A percentile compares a stretch with the other conserved stretches of the same genome.
Conservation (phyloP, 495 filamentous ascomycete species). For the Aspergillus conjunctus region DNA sequence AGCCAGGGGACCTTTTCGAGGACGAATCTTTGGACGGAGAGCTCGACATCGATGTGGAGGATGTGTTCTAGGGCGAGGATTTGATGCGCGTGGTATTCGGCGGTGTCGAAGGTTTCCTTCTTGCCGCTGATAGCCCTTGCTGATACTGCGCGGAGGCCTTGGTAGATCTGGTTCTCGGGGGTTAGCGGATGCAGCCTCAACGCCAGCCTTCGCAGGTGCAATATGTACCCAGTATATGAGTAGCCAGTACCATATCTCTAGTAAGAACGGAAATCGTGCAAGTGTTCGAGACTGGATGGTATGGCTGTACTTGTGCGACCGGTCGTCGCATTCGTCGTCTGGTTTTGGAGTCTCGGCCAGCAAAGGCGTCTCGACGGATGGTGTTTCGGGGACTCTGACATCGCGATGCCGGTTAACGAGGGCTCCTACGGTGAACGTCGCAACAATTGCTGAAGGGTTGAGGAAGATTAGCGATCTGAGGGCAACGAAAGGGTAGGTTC, state of each 20-base stretch:
- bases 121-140: slow-evolving; percentile 53
- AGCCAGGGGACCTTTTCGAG: slow-evolving; percentile 57
- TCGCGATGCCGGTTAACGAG: slow-evolving; percentile 26
- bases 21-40: slow-evolving; percentile 45
- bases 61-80: slow-evolving; percentile 54
- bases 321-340: not conserved
- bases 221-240: slow-evolving; percentile 57
- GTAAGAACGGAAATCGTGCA: slow-evolving; percentile 49
- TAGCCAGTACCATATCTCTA: slow-evolving; percentile 70
- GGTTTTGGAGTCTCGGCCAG: slow-evolving; percentile 19
- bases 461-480: not conserved
- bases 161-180: slow-evolving; percentile 52
- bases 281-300: slow-evolving; percentile 50
- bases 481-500: not conserved
- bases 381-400: slow-evolving; percentile 2
- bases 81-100: slow-evolving; percentile 52
- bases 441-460: slow-evolving; percentile 24
- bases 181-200: not conserved
- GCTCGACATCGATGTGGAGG: slow-evolving; percentile 53
- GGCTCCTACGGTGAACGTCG: slow-evolving; percentile 26
- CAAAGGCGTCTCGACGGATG: slow-evolving; percentile 22
- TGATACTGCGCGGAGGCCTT: slow-evolving; percentile 59
- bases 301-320: slow-evolving; percentile 3
- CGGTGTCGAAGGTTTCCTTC: slow-evolving; percentile 42
- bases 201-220: not conserved